These are phyloP conservation scores for Trametes polyzona DNA, from an alignment of 1,284 basidiomycete genomes.

Conservation along the genomic window DNA sequence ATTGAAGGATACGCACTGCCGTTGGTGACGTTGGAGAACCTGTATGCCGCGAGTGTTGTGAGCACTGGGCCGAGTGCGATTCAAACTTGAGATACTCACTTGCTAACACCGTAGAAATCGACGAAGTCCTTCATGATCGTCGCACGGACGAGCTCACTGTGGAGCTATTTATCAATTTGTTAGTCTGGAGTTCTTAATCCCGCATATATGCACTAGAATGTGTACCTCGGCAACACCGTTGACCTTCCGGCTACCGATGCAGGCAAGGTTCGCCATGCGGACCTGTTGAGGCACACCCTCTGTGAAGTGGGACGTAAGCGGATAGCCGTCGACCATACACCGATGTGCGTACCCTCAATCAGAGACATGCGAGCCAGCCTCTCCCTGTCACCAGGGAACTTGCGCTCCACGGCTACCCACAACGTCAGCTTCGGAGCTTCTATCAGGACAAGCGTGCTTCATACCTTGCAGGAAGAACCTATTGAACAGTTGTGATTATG, in stretches of 20 bases:
- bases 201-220: neutral
- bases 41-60: constrained; percentile 26
- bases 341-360: constrained; percentile 73
- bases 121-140: constrained; percentile 94
- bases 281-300: constrained; percentile 85
- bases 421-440: neutral
- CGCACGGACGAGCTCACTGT: constrained; percentile 72
- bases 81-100: constrained; percentile 46
- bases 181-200: neutral
- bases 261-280: constrained; percentile 87
- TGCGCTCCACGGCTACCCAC: constrained; percentile 78
- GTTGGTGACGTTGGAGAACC: constrained; percentile 84
- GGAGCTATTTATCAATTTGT: constrained; percentile 47
- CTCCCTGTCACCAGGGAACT: constrained; percentile 86
- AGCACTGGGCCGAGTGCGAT: neutral
- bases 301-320: constrained; percentile 34
- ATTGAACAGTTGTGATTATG: constrained; percentile 29
- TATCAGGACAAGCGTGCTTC: neutral
- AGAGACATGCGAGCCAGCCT: constrained; percentile 84
- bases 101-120: constrained; percentile 79
- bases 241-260: constrained; percentile 83
- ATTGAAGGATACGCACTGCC: constrained; percentile 68
- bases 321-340: neutral
- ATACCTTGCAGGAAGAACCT: constrained; percentile 62
- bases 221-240: constrained; percentile 90